These are phyloP conservation scores for Flaveria floridana DNA, from an alignment of 140 eudicot genomes.

Conservation along the genomic window DNA sequence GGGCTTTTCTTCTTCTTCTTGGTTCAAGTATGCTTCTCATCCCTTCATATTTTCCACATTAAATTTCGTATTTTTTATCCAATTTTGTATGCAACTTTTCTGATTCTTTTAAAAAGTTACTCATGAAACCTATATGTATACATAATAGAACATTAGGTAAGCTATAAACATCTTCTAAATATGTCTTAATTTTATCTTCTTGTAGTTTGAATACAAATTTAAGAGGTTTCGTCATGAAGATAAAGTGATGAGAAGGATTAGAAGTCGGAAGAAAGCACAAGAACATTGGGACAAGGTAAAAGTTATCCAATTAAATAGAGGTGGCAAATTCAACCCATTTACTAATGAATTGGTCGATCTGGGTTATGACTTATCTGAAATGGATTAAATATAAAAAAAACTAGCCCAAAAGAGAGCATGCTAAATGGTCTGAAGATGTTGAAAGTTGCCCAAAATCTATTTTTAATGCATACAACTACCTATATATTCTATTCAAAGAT, in stretches of 20 bases:
- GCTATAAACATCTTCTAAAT: conserved; percentile 12
- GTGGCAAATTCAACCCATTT: not conserved
- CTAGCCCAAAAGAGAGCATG: not conserved
- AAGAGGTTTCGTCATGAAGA: conserved; percentile 81
- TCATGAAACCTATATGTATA: not conserved
- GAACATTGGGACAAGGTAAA: conserved; percentile 81
- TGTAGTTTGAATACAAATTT: conserved; percentile 73
- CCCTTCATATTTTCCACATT: conserved; percentile 3
- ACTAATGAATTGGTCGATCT: not conserved
- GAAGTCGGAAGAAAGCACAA: conserved; percentile 67
- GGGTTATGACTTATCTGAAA: not conserved
- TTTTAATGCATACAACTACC: conserved; percentile 13
- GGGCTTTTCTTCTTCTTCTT: conserved; percentile 71
- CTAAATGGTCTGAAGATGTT: conserved; percentile 3
- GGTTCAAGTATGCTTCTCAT: conserved; percentile 69
- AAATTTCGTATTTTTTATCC: not conserved
- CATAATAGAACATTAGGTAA: not conserved
- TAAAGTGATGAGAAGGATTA: conserved; percentile 55
- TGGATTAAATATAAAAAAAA: not conserved
- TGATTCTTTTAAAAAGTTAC: not conserved
- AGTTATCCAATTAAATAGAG: conserved; percentile 18
- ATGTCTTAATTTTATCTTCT: conserved; percentile 14
- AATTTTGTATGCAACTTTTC: conserved; percentile 5
- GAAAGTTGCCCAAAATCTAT: not conserved
- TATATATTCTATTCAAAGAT: not conserved